Evolutionary conservation across 116 monocot genomes (phyloP), one percentile per base, ranked within the genome.

Genomic region (Posidonia oceanica): DNA sequence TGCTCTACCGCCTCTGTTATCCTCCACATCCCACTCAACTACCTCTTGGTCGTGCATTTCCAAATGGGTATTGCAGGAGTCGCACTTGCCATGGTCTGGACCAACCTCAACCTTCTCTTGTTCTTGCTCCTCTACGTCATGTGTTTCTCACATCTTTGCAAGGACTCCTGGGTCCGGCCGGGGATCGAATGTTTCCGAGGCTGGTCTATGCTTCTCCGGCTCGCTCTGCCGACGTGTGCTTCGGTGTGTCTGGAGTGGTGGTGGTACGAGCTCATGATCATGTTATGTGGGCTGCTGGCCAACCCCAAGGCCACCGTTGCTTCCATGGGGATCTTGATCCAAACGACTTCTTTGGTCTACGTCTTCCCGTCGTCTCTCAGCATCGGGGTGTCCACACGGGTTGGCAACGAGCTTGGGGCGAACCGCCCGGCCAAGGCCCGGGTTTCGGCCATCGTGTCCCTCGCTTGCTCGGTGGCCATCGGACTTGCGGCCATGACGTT

Each of bases 231-330:
- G 3, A 81, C 79, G 5, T 88, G 91, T 71, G 83, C 76, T 3
- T 85, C 93, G 8, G 93, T 93, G n/a, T 93, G 93, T 75, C 69
- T 93, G 29, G 93, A 93, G 75, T 93, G 93, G 93, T 93, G 93
- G 93, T 93, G 93, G 93, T 93, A 93, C 69, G 93, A 93, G 84
- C 77, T 93, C 63, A 88, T 93, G 93, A 85, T 88, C 52, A 67
- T 93, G 2, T 72, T 93, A 13, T 88, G 86, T 67, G 93, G 93
- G 3, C 79, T 93, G 4, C 82, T 93, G 0, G 65, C 69, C 16
- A 80, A 86, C 40, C 88, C 93, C 0, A 78, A 64, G 60, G 82
- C 88, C 14, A 77, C 86, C 5, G 84, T 93, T 3, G 93, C 93
- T 5, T 93, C 93, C 71, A 93, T 93, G 93, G 93, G 93, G 18